phyloP scores from a whole-genome alignment of 2,329 filamentous ascomycete genomes.

The Leptographium galeiforme region DNA sequence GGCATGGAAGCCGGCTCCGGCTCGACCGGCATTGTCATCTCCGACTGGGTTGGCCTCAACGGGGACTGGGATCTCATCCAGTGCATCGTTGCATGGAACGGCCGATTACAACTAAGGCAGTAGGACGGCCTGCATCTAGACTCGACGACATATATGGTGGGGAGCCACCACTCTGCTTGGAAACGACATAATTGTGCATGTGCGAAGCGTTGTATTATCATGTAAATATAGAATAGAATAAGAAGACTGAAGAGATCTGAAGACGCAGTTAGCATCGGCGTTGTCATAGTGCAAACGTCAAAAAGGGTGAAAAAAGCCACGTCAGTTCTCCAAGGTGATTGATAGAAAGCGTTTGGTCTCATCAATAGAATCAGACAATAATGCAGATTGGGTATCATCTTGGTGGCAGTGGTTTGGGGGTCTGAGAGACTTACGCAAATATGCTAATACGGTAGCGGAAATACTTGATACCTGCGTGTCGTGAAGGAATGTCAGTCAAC shows the following conservation, averaged over 20 bases:
- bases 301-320: slow-evolving; percentile 14
- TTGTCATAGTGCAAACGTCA: background rate
- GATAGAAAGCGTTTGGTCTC: slow-evolving; percentile 24
- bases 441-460: background rate
- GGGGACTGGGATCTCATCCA: slow-evolving; percentile 85
- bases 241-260: background rate
- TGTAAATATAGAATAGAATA: background rate
- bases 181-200: no score
- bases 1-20: slow-evolving; percentile 51
- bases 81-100: slow-evolving; percentile 86
- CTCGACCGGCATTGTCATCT: slow-evolving; percentile 76
- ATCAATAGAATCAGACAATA: slow-evolving; percentile 41
- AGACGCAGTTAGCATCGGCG: background rate
- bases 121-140: slow-evolving; percentile 10
- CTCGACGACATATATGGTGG: no score
- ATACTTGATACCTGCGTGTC: slow-evolving; percentile 3
- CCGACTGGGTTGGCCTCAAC: slow-evolving; percentile 79
- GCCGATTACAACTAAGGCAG: slow-evolving; percentile 40
- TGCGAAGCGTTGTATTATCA: background rate
- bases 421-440: background rate
- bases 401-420: background rate
- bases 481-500: slow-evolving; percentile 3
- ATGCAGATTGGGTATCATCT: slow-evolving; percentile 37
- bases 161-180: no score
- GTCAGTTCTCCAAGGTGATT: slow-evolving; percentile 53